Evolutionary conservation across 257 asterid genomes (phyloP).

Genomic region (Buddleja alternifolia): DNA sequence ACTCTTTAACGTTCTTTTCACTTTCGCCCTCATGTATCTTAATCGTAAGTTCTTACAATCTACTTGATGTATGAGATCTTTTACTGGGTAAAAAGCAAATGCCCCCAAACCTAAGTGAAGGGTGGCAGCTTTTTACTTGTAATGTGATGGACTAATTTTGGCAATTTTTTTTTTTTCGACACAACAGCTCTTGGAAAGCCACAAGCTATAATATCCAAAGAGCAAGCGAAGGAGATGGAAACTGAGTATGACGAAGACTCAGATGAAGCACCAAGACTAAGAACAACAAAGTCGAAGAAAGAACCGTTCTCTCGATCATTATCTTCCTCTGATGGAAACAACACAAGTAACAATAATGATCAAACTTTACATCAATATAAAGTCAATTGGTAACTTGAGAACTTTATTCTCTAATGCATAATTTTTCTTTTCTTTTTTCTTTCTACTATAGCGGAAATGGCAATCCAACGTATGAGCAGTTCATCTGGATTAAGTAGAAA

Average conservation of each 20-base stretch:
- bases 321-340: constrained; percentile 56
- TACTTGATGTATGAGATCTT: background rate
- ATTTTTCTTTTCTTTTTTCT: background rate
- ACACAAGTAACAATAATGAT: constrained; percentile 47
- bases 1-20: constrained; percentile 64
- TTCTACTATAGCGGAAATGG: constrained; percentile 59
- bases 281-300: constrained; percentile 50
- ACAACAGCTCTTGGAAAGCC: constrained; percentile 77
- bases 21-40: constrained; percentile 65
- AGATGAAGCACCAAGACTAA: constrained; percentile 50
- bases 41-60: constrained; percentile 52
- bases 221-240: constrained; percentile 75
- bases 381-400: background rate
- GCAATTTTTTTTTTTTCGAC: too few relatives aligned
- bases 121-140: too few relatives aligned
- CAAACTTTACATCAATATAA: constrained; percentile 8
- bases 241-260: constrained; percentile 40
- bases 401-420: constrained; percentile 6
- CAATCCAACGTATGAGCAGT: constrained; percentile 62
- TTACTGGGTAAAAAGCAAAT: too few relatives aligned
- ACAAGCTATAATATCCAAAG: constrained; percentile 86
- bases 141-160: background rate
- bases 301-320: constrained; percentile 48
- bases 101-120: too few relatives aligned
- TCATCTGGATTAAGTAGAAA: constrained; percentile 33